A percentile compares a stretch with the other conserved stretches of the same genome.
Conservation (phyloP, 768 basidiomycete species). For the Tricholoma terreum region DNA sequence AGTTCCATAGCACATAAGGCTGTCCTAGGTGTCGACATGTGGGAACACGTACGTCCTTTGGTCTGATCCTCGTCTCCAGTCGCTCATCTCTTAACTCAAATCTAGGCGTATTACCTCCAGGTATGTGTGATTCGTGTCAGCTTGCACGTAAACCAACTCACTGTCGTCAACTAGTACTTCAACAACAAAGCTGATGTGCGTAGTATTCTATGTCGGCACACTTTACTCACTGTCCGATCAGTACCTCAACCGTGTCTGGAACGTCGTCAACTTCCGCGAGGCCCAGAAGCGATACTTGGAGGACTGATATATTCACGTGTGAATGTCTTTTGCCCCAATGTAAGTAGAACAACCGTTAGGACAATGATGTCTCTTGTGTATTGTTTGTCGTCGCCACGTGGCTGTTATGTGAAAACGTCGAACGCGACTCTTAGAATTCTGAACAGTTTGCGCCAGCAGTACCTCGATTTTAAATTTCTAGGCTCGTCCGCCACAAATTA, state of each 20-base stretch:
- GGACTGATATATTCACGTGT: constrained; percentile 11
- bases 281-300: constrained; percentile 61
- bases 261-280: constrained; percentile 93
- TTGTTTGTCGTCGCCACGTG: no score
- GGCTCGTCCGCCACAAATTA: neutral
- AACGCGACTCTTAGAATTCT: no score
- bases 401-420: no score
- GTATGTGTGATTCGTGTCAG: constrained; percentile 24
- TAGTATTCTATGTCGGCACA: constrained; percentile 11
- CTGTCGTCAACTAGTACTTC: constrained; percentile 55
- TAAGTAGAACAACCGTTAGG: neutral
- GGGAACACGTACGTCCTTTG: constrained; percentile 75
- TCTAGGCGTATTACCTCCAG: constrained; percentile 70
- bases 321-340: neutral
- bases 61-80: constrained; percentile 2
- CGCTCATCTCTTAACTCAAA: constrained; percentile 4
- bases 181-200: constrained; percentile 93
- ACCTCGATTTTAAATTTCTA: no score
- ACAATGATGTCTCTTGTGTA: no score
- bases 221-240: constrained; percentile 24
- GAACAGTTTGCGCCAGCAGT: no score
- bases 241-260: constrained; percentile 96
- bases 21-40: constrained; percentile 95
- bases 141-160: constrained; percentile 3
- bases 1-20: constrained; percentile 66